A percentile compares a stretch with the other conserved stretches of the same genome.
These are phyloP conservation scores for Pythium sukuiense DNA, from an alignment of 352 stramenopile species.

Conservation along the genomic window DNA sequence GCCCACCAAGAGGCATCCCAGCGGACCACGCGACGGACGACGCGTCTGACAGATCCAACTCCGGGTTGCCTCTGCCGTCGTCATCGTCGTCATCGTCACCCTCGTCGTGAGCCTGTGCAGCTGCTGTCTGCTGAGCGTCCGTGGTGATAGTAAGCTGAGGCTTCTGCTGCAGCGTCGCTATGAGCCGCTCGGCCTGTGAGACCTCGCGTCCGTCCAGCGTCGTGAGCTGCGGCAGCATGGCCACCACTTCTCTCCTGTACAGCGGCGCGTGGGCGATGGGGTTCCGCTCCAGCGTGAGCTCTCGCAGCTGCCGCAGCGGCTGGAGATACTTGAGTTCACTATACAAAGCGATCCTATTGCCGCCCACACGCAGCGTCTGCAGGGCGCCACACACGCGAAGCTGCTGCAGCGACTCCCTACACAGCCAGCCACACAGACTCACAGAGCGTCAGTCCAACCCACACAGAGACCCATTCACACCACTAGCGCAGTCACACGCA, in stretches of 20 bases:
- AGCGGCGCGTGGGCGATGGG: conserved; percentile 37
- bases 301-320: conserved; percentile 38
- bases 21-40: conserved; percentile 14
- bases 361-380: conserved; percentile 39
- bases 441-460: neutral
- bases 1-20: neutral
- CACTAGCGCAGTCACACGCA: conserved; percentile 17
- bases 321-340: conserved; percentile 58
- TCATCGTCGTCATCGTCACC: neutral
- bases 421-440: neutral
- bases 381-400: conserved; percentile 32
- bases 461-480: neutral
- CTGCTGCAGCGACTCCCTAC: conserved; percentile 47
- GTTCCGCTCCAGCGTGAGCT: conserved; percentile 58
- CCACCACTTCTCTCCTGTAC: conserved; percentile 56
- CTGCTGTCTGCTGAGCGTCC: neutral
- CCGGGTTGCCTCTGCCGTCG: neutral
- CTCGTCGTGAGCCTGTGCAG: neutral
- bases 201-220: conserved; percentile 43
- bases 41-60: conserved; percentile 23
- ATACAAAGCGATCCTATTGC: conserved; percentile 51
- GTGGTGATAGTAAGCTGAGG: conserved; percentile 22
- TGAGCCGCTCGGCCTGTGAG: conserved; percentile 50
- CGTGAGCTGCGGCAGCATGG: conserved; percentile 54
- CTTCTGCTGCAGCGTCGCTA: conserved; percentile 51